Evolutionary conservation across 2,329 filamentous ascomycete species (phyloP), one percentile per base, ranked within the genome.

Genomic region (Hypoxylon sp.): DNA sequence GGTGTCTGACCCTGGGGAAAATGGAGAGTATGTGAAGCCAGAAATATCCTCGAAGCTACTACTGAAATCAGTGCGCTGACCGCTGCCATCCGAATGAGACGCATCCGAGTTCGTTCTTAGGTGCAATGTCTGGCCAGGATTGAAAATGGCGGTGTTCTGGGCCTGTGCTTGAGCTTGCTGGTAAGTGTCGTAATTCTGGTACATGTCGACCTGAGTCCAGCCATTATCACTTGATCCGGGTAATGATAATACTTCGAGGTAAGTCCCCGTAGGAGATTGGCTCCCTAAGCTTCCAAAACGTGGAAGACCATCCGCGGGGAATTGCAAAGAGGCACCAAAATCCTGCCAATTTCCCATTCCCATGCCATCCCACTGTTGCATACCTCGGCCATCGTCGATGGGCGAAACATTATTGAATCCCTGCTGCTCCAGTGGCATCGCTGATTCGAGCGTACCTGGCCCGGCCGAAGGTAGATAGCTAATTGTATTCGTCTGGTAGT

Each of bases 61-160:
- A 53, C 77, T 83, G 86, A 94, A 79, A 82, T 93, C 78, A 84
- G 91, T 78, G 77, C 91, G 84, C 79, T 87, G 84, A 79, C 88
- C 80, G 61, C 73, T 72, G 74, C 90, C 88, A 35, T 94, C 91
- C 1, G 92, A 90, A 72, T 90, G 88, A 0, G 92, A 96, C 2
- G 94, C 96, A 75, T 97, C 93, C 3, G 94, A 97, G 75, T 92
- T 90, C 60, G 91, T 94, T 73, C 94, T 89, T 76, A 97, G 87
- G 82, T 98, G 95, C 57, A 98, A 84, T 0, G 94, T 97, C 82
- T 97, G 92, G 69, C 91, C 90, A 1, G 95, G 95, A 81, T 98
- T 97, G 85, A 97, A 97, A 76, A 97, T 94, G 72, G 92, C 90
- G 13, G 83, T 80, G 69, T 84, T 88, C 57, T 88, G 87, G 4